phyloP scores from a whole-genome alignment of 225 moss, liverwort and hornwort species.

The Sphagnum contortum region DNA sequence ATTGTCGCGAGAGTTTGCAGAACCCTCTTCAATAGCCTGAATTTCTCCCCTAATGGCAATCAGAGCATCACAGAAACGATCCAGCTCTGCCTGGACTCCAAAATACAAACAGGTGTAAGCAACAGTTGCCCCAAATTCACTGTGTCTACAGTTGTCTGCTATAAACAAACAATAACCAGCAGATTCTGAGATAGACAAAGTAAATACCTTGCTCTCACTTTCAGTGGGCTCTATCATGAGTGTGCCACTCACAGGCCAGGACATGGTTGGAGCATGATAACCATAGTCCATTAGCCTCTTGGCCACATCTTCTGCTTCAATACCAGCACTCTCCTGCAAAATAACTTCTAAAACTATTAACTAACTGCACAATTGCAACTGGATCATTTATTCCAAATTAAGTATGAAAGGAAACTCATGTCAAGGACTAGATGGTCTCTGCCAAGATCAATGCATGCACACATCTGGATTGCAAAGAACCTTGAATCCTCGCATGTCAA shows the following conservation, averaged over 20 bases:
- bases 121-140: background rate
- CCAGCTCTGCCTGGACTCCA: slow-evolving; percentile 70
- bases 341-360: background rate
- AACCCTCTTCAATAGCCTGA: slow-evolving; percentile 66
- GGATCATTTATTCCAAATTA: background rate
- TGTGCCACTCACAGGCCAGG: slow-evolving; percentile 93
- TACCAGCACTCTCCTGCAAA: slow-evolving; percentile 61
- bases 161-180: too few relatives aligned
- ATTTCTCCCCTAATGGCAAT: slow-evolving; percentile 90
- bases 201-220: slow-evolving; percentile 78
- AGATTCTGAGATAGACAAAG: too few relatives aligned
- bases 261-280: slow-evolving; percentile 98
- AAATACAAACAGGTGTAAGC: background rate
- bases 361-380: background rate
- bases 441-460: slow-evolving; percentile 50
- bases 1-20: slow-evolving; percentile 44
- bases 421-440: too few relatives aligned
- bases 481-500: slow-evolving; percentile 85
- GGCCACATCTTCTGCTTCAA: slow-evolving; percentile 95
- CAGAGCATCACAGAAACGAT: slow-evolving; percentile 86
- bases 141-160: too few relatives aligned
- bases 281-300: slow-evolving; percentile 98
- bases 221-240: slow-evolving; percentile 99
- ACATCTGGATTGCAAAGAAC: slow-evolving; percentile 45
- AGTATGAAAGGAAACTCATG: too few relatives aligned